Evolutionary conservation across 2,329 filamentous ascomycete genomes (phyloP).

Genomic region (Acrodontium crateriforme): DNA sequence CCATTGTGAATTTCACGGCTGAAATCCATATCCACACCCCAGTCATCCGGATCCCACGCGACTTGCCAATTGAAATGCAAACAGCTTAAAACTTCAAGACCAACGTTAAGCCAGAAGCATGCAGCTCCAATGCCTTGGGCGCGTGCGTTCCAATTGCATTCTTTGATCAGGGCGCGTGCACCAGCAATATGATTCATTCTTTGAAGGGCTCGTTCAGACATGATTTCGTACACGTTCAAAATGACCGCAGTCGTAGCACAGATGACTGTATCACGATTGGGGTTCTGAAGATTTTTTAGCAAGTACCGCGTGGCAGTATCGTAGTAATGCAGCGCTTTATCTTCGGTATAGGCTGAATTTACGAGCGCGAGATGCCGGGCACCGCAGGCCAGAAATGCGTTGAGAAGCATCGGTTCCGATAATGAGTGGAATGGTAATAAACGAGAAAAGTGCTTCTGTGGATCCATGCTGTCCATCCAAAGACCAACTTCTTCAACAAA

Average conservation of each 20-base stretch:
- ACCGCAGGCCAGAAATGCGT: slow-evolving; percentile 79
- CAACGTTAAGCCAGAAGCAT: slow-evolving; percentile 90
- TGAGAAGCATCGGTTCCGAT: slow-evolving; percentile 73
- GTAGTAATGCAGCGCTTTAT: slow-evolving; percentile 71
- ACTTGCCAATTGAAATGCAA: slow-evolving; percentile 76
- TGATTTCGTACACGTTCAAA: slow-evolving; percentile 83
- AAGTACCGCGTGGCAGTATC: slow-evolving; percentile 71
- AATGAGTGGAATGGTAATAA: slow-evolving; percentile 73
- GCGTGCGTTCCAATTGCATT: slow-evolving; percentile 76
- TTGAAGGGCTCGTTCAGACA: slow-evolving; percentile 65
- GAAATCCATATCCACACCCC: slow-evolving; percentile 74
- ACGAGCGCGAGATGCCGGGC: slow-evolving; percentile 65
- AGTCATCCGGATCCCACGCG: slow-evolving; percentile 79
- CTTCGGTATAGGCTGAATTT: slow-evolving; percentile 55
- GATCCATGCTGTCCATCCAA: slow-evolving; percentile 91
- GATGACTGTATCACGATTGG: slow-evolving; percentile 67
- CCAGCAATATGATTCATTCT: slow-evolving; percentile 85
- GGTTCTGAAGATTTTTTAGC: slow-evolving; percentile 64
- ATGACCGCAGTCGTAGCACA: slow-evolving; percentile 81
- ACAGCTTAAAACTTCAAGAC: slow-evolving; percentile 80
- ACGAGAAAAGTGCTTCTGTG: slow-evolving; percentile 69
- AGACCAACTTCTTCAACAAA: slow-evolving; percentile 81
- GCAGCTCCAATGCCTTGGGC: slow-evolving; percentile 68
- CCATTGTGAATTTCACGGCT: slow-evolving; percentile 42
- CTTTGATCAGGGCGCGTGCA: slow-evolving; percentile 71